Evolutionary conservation across 2,329 filamentous ascomycete species (phyloP).

Genomic region (Hirsutella rhossiliensis): DNA sequence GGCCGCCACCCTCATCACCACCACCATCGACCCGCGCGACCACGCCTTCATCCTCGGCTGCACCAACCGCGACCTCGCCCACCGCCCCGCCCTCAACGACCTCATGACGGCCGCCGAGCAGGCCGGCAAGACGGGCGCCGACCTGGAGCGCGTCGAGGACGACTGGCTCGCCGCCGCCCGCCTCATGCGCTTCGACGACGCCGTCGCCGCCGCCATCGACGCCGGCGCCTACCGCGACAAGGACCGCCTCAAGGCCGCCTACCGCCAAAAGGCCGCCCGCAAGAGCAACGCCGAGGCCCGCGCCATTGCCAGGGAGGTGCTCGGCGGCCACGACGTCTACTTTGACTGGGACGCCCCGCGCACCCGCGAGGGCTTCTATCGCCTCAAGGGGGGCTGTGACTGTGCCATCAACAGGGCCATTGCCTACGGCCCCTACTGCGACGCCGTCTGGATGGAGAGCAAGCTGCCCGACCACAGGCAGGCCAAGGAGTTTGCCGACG

Average conservation of each 20-base stretch:
- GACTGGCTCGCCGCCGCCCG: constrained; percentile 68
- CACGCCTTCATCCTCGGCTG: constrained; percentile 84
- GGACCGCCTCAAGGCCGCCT: constrained; percentile 52
- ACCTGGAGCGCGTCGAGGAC: constrained; percentile 88
- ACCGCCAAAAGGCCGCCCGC: constrained; percentile 56
- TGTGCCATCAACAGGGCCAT: constrained; percentile 84
- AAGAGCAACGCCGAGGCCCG: constrained; percentile 79
- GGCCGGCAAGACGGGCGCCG: constrained; percentile 64
- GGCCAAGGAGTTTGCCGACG: constrained; percentile 84
- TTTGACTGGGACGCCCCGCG: constrained; percentile 95
- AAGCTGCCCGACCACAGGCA: constrained; percentile 87
- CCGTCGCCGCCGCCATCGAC: constrained; percentile 73
- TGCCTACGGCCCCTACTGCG: constrained; percentile 85
- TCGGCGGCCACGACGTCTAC: constrained; percentile 62
- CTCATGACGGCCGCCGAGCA: constrained; percentile 81
- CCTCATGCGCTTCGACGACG: constrained; percentile 83
- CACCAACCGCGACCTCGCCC: constrained; percentile 64
- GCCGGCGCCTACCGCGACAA: constrained; percentile 57
- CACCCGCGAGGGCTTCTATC: constrained; percentile 90
- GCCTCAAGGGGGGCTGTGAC: constrained; percentile 81
- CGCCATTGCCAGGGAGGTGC: constrained; percentile 63
- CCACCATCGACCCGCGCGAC: constrained; percentile 90
- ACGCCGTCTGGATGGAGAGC: constrained; percentile 99
- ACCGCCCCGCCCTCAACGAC: constrained; percentile 63
- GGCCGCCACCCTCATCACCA: constrained; percentile 92